Conservation (phyloP, 2,329 filamentous ascomycete species). For the Fusarium napiforme region DNA sequence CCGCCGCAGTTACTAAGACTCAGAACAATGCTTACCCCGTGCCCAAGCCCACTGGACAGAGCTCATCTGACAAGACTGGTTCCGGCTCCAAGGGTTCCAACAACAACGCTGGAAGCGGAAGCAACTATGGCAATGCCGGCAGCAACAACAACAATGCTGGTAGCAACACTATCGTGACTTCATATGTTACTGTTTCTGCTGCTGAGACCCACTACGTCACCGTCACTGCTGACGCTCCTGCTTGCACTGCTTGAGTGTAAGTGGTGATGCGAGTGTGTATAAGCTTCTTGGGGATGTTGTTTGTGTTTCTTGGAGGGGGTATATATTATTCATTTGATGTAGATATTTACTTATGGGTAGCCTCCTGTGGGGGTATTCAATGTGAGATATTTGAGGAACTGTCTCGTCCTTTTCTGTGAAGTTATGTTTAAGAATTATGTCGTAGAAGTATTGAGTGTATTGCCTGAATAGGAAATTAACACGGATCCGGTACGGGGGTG, state of each 20-base stretch:
- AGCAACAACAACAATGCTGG: slow-evolving; percentile 1
- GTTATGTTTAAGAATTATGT: neutral
- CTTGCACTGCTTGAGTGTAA: slow-evolving; percentile 23
- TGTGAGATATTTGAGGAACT: slow-evolving; percentile 44
- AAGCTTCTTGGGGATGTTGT: neutral
- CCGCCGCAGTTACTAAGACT: neutral
- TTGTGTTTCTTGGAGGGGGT: neutral
- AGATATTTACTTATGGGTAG: slow-evolving; percentile 45
- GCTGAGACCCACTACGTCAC: slow-evolving; percentile 10
- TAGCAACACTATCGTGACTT: slow-evolving; percentile 20
- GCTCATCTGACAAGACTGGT: neutral
- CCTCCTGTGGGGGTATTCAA: slow-evolving; percentile 44
- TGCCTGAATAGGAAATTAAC: neutral
- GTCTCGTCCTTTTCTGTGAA: neutral
- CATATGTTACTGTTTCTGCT: slow-evolving; percentile 27
- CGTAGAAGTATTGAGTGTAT: neutral
- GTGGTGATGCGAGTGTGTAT: neutral
- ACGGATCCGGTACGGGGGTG: neutral
- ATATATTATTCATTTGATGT: slow-evolving; percentile 30
- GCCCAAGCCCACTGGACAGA: slow-evolving; percentile 4
- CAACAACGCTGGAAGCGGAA: neutral
- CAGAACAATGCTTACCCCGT: neutral
- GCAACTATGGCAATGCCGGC: neutral
- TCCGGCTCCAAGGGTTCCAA: neutral
- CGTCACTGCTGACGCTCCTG: slow-evolving; percentile 25